Base-by-base conservation (phyloP, 148 eudicot species). In the Euryodendron excelsum region DNA sequence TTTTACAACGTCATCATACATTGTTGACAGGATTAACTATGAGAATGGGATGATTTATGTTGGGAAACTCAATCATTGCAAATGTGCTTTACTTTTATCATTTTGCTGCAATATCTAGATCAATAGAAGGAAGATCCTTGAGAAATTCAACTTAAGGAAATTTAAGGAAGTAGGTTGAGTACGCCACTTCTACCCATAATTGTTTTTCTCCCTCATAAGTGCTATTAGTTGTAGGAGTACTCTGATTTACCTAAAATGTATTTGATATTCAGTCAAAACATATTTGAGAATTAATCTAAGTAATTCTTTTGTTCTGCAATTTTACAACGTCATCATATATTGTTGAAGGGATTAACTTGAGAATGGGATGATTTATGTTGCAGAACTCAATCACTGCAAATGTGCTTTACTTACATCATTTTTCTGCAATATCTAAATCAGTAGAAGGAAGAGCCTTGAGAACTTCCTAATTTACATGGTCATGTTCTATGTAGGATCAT, bases 401-500 rank as follows among this genome's bases (percentile, higher is more conserved):
- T 58, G 9, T 41, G 55, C 39, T 75, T 72, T 72, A 13, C 4
- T 72, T 5, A 50, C 36, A 10, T 72, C 3, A 65, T 56, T 34
- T 68, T 67, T 74, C 55, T 68, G 66, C 75, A 69, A 20, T 30
- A 58, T 14, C 30, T 56, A 0, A 37, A 23, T 47, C 12, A 48
- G 33, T 44, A 50, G 65, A 55, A 39, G 33, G 45, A 45, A 67
- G 10, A 52, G 1, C 18, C 70, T 62, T 8, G 41, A 18, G 61
- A 45, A 31, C 33, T 31, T 33, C 45, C 2, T 69, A 9, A 39
- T 31, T 72, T 44, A 30, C 30, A 15, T 68, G n/a, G 28, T 44
- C 33, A 34, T 73, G 74, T 74, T 80, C 31, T 56, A 41, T 87
- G 75, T 84, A 94, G 97, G 90, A 95, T 95, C 82, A 95, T 95